Evolutionary conservation across 2,329 filamentous ascomycete genomes (phyloP).

Genomic region (Elsinoe perseae): DNA sequence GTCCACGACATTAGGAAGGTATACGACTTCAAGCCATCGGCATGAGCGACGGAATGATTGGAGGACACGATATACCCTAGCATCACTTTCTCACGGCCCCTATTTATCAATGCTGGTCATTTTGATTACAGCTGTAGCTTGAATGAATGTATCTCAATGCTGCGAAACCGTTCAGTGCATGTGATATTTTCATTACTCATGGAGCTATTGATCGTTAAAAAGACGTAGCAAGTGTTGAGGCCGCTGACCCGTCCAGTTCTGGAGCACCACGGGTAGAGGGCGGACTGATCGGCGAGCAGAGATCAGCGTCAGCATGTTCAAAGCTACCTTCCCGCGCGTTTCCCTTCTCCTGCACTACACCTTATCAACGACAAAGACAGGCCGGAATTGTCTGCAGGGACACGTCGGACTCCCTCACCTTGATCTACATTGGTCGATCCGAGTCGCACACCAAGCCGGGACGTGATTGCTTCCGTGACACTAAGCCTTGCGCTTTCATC

Average conservation of each 20-base stretch:
- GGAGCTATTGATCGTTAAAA: no score
- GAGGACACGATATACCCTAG: slow-evolving; percentile 9
- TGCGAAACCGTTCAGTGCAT: not conserved
- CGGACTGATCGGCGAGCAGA: not conserved
- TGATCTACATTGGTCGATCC: not conserved
- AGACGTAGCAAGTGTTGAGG: no score
- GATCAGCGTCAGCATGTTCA: not conserved
- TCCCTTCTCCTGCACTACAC: not conserved
- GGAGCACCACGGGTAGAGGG: no score
- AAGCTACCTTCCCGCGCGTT: not conserved
- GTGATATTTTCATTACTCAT: not conserved
- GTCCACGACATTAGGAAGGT: slow-evolving; percentile 35
- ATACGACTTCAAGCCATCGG: slow-evolving; percentile 33
- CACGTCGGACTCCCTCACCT: not conserved
- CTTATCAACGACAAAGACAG: not conserved
- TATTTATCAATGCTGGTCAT: slow-evolving; percentile 1
- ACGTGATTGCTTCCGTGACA: not conserved
- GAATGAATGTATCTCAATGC: not conserved
- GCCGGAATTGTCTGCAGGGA: not conserved
- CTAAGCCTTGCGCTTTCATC: not conserved
- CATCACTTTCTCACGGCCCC: not conserved
- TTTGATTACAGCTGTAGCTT: not conserved
- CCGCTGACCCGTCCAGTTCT: no score
- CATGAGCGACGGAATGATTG: not conserved
- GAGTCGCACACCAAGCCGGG: not conserved